Conservation (phyloP, 2,329 filamentous ascomycete species). For the Tolypocladium sp. region DNA sequence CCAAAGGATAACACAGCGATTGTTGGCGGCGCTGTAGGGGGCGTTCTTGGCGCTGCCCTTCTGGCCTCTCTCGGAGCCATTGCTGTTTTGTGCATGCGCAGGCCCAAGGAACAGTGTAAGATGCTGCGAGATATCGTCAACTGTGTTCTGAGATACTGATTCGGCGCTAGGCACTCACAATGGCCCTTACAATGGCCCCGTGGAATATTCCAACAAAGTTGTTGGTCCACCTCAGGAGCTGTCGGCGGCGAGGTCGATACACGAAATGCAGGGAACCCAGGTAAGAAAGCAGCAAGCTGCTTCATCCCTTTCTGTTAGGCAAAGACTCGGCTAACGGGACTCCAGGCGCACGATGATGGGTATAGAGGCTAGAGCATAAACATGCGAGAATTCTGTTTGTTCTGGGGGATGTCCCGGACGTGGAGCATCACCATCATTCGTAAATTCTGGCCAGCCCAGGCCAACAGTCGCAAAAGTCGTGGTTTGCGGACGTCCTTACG, state of each 20-base stretch:
- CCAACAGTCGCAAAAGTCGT: not conserved
- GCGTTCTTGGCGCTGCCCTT: conserved; percentile 11
- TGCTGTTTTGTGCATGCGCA: conserved; percentile 5
- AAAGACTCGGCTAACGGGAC: not conserved
- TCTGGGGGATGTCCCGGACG: not conserved
- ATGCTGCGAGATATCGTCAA: not conserved
- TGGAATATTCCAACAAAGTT: not conserved
- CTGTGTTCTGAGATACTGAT: not conserved
- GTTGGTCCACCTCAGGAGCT: not conserved
- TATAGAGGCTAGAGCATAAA: not conserved
- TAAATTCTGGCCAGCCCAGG: not conserved
- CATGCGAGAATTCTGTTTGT: not conserved
- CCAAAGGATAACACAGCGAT: conserved; percentile 11
- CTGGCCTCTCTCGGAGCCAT: conserved; percentile 11
- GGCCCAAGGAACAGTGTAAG: not conserved
- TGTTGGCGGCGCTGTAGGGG: conserved; percentile 12
- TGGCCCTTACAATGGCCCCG: not conserved
- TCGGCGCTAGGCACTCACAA: not conserved
- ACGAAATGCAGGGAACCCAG: not conserved
- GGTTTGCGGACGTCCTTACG: not conserved
- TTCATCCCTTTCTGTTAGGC: not conserved
- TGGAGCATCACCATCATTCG: too few relatives aligned
- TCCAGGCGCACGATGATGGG: not conserved
- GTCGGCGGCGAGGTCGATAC: not conserved
- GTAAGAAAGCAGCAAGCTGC: not conserved